These are phyloP conservation scores for Gossypium sturtianum DNA, from an alignment of 345 rosid genomes.

Conservation along the genomic window DNA sequence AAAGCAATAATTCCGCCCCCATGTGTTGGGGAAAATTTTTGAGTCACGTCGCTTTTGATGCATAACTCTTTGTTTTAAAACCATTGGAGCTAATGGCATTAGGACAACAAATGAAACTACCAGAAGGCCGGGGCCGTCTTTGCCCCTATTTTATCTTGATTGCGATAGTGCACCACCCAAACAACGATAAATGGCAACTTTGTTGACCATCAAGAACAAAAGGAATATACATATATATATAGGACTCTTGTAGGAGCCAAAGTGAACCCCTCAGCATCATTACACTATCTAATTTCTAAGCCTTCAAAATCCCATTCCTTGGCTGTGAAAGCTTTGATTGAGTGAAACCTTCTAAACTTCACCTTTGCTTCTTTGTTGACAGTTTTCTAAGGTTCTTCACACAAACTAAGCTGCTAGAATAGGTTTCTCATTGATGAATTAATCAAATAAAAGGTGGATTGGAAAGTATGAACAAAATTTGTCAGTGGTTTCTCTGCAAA, in stretches of 20 bases:
- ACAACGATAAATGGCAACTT: constrained; percentile 22
- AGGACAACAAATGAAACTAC: constrained; percentile 9
- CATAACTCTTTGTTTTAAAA: constrained; percentile 10
- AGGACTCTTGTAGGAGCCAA: not conserved
- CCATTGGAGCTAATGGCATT: constrained; percentile 12
- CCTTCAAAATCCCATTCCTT: too few species aligned
- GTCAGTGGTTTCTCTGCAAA: not conserved
- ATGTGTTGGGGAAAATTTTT: constrained; percentile 28
- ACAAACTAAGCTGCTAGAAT: too few species aligned
- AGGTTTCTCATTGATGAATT: too few species aligned
- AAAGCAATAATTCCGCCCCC: constrained; percentile 30
- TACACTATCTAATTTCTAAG: not conserved
- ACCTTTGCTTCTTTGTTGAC: too few species aligned
- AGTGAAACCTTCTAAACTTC: not conserved
- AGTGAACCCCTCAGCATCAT: not conserved
- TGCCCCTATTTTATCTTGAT: constrained; percentile 10
- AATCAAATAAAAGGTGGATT: too few species aligned
- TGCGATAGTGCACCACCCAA: constrained; percentile 22
- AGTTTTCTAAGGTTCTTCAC: too few species aligned
- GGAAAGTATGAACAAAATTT: too few species aligned
- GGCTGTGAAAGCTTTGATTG: not conserved
- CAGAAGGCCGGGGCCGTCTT: constrained; percentile 6
- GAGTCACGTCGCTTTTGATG: constrained; percentile 35
- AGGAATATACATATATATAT: not conserved
- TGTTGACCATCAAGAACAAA: constrained; percentile 9